phyloP scores from a whole-genome alignment of 1,139 yeast genomes.

The Taphrina sp. region DNA sequence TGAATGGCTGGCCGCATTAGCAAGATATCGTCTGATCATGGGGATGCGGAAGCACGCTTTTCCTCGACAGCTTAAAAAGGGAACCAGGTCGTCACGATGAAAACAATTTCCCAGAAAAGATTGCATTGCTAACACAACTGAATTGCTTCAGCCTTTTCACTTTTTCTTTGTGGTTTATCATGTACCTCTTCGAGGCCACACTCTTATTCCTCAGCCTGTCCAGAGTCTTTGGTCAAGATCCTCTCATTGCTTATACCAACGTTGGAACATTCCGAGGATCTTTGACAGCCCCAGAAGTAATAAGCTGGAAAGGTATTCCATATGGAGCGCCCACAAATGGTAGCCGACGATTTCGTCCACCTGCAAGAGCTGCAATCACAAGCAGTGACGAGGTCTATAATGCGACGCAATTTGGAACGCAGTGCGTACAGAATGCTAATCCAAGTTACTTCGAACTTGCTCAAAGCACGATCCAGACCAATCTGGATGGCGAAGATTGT shows the following conservation, averaged over 20 bases:
- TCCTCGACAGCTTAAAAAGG: too few relatives aligned
- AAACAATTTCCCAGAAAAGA: too few relatives aligned
- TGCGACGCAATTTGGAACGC: slow-evolving; percentile 16
- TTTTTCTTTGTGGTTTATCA: too few relatives aligned
- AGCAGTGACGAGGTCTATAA: slow-evolving; percentile 4
- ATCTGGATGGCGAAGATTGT: slow-evolving; percentile 27
- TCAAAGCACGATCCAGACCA: background rate
- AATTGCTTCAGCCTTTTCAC: too few relatives aligned
- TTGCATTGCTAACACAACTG: too few relatives aligned
- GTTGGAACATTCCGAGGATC: slow-evolving; percentile 22
- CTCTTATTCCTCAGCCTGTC: too few relatives aligned
- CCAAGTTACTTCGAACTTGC: slow-evolving; percentile 14
- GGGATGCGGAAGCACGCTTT: too few relatives aligned
- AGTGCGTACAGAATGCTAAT: slow-evolving; percentile 19
- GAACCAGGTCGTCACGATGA: too few relatives aligned
- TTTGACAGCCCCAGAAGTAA: slow-evolving; percentile 1
- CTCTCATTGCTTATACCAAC: slow-evolving; percentile 10
- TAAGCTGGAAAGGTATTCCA: slow-evolving; percentile 19
- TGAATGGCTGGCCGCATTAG: too few relatives aligned
- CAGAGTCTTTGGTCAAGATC: too few relatives aligned
- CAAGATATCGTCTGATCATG: too few relatives aligned
- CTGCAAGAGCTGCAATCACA: slow-evolving; percentile 12
- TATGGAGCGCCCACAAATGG: slow-evolving; percentile 26
- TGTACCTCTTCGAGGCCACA: too few relatives aligned
- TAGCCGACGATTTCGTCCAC: slow-evolving; percentile 17